A percentile compares a stretch with the other conserved stretches of the same genome.
phyloP scores from a whole-genome alignment of 2,329 filamentous ascomycete species.

The Neospermospora avenae region DNA sequence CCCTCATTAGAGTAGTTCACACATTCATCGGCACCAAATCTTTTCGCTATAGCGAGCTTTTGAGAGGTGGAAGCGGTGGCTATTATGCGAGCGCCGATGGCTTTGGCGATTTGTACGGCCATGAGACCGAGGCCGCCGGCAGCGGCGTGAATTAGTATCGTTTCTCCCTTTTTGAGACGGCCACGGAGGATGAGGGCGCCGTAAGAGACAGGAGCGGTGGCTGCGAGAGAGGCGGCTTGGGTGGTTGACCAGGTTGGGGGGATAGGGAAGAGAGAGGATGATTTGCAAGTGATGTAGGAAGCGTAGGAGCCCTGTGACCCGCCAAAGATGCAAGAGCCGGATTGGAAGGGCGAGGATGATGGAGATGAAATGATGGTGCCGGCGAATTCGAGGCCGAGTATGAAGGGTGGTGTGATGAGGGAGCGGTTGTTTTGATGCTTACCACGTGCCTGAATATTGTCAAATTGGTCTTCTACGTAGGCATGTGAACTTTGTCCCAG shows the following conservation, averaged over 20 bases:
- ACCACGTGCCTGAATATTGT: slow-evolving; percentile 43
- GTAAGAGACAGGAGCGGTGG: slow-evolving; percentile 27
- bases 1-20: slow-evolving; percentile 41
- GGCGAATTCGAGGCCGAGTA: slow-evolving; percentile 57
- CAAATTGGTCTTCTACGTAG: not conserved
- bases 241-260: slow-evolving; percentile 22
- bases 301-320: slow-evolving; percentile 49
- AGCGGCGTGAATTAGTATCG: slow-evolving; percentile 36
- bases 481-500: not conserved
- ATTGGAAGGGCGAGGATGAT: slow-evolving; percentile 36
- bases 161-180: slow-evolving; percentile 25
- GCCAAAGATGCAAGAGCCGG: slow-evolving; percentile 54
- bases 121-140: slow-evolving; percentile 44
- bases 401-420: slow-evolving; percentile 55
- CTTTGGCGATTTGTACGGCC: slow-evolving; percentile 53
- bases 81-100: slow-evolving; percentile 50
- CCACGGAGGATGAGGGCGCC: slow-evolving; percentile 26
- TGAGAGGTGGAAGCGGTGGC: slow-evolving; percentile 46
- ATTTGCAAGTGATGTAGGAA: slow-evolving; percentile 45
- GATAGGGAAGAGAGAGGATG: slow-evolving; percentile 38
- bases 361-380: slow-evolving; percentile 47
- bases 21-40: slow-evolving; percentile 41
- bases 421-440: slow-evolving; percentile 58
- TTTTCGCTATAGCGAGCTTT: slow-evolving; percentile 43
- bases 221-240: slow-evolving; percentile 26